These are phyloP conservation scores for Solanum corneliomulleri DNA, from an alignment of 257 asterid species.

Conservation along the genomic window DNA sequence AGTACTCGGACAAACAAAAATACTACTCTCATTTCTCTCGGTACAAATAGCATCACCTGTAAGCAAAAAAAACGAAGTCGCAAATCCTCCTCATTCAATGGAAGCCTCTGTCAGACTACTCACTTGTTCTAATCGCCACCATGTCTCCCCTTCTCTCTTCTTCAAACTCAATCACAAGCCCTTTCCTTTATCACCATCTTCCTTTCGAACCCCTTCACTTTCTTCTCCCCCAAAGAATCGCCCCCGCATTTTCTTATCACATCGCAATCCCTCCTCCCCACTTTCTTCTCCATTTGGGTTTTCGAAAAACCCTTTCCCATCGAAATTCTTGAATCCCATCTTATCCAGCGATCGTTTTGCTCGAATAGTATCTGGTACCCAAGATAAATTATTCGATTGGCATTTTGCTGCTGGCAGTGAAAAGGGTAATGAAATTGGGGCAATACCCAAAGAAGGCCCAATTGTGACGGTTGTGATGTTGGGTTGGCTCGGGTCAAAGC, in stretches of 20 bases:
- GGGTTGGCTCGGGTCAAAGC: slow-evolving; percentile 85
- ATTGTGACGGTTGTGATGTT: slow-evolving; percentile 67
- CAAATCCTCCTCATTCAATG: slow-evolving; percentile 11
- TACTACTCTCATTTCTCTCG: too few species aligned
- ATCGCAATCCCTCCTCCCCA: not conserved
- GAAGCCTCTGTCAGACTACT: slow-evolving; percentile 38
- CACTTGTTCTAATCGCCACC: slow-evolving; percentile 25
- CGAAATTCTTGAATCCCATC: slow-evolving; percentile 3
- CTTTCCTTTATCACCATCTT: not conserved
- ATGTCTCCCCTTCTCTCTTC: slow-evolving; percentile 6
- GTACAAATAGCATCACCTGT: not conserved
- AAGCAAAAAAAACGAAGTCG: not conserved
- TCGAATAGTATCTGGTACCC: slow-evolving; percentile 17
- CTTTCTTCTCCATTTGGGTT: not conserved
- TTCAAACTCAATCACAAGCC: slow-evolving; percentile 1
- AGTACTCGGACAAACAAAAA: too few species aligned
- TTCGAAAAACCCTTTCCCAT: not conserved
- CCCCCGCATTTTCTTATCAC: not conserved
- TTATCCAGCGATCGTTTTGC: slow-evolving; percentile 14
- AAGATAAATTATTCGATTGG: slow-evolving; percentile 25
- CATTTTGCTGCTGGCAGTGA: slow-evolving; percentile 13
- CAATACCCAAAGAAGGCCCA: slow-evolving; percentile 16
- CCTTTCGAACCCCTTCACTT: not conserved
- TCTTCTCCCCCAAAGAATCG: not conserved
- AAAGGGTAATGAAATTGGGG: not conserved